Conservation (phyloP, 345 rosid species). For the Aegle marmelos region DNA sequence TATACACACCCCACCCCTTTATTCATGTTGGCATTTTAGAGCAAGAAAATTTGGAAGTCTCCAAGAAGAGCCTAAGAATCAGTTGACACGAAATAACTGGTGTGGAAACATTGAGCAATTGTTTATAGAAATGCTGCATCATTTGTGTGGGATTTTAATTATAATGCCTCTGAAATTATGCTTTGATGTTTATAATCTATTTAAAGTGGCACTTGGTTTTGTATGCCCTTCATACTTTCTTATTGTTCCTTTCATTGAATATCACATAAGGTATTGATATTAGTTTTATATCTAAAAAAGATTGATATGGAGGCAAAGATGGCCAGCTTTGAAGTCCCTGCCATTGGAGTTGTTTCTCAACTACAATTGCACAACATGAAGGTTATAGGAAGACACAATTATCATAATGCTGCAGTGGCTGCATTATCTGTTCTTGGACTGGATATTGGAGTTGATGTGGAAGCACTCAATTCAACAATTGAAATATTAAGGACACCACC, state of each 20-base stretch:
- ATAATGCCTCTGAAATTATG: not conserved
- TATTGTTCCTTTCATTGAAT: not conserved
- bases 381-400: slow-evolving; percentile 30
- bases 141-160: not conserved
- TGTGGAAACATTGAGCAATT: not conserved
- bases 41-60: not conserved
- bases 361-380: slow-evolving; percentile 24
- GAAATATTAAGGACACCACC: slow-evolving; percentile 26
- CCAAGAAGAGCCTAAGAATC: not conserved
- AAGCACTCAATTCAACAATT: slow-evolving; percentile 27
- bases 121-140: not conserved
- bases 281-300: slow-evolving; percentile 19
- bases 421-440: slow-evolving; percentile 36
- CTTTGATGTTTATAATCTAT: not conserved
- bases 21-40: not conserved
- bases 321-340: slow-evolving; percentile 28
- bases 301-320: slow-evolving; percentile 26
- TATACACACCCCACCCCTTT: not conserved
- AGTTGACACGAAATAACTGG: not conserved
- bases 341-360: slow-evolving; percentile 24
- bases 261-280: not conserved
- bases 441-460: slow-evolving; percentile 22
- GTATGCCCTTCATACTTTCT: not conserved
- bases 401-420: slow-evolving; percentile 35
- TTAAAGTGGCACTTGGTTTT: not conserved